A percentile compares a stretch with the other conserved stretches of the same genome.
These are phyloP conservation scores for Striga asiatica DNA, from an alignment of 257 asterid species.

Conservation along the genomic window DNA sequence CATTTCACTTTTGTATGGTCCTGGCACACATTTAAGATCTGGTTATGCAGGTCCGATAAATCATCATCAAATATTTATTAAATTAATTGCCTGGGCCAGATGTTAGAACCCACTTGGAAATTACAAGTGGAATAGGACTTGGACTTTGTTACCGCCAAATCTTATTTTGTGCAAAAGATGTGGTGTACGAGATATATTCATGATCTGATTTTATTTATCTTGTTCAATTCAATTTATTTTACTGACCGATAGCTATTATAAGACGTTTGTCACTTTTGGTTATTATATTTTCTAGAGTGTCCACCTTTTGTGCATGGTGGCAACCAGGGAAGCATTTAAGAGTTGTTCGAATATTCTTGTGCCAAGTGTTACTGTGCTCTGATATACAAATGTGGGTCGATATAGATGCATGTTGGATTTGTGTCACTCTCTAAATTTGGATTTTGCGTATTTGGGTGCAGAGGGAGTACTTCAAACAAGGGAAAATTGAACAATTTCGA, in stretches of 20 bases:
- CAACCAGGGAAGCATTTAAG: neutral
- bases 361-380: constrained; percentile 4
- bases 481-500: constrained; percentile 76
- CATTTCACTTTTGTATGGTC: neutral
- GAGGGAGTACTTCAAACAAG: constrained; percentile 99
- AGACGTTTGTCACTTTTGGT: neutral
- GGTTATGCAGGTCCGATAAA: neutral
- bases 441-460: constrained; percentile 27
- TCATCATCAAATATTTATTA: neutral
- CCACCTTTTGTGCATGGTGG: constrained; percentile 1
- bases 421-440: constrained; percentile 1
- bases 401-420: neutral
- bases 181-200: neutral
- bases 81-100: neutral
- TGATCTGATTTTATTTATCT: neutral
- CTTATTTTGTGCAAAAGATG: neutral
- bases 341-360: constrained; percentile 4
- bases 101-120: neutral
- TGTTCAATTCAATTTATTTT: neutral
- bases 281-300: neutral
- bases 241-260: neutral
- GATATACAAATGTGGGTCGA: neutral
- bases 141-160: neutral
- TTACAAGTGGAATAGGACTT: neutral
- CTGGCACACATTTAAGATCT: neutral